Base-by-base conservation (phyloP, 2,329 filamentous ascomycete species). In the Nothophoma quercina region DNA sequence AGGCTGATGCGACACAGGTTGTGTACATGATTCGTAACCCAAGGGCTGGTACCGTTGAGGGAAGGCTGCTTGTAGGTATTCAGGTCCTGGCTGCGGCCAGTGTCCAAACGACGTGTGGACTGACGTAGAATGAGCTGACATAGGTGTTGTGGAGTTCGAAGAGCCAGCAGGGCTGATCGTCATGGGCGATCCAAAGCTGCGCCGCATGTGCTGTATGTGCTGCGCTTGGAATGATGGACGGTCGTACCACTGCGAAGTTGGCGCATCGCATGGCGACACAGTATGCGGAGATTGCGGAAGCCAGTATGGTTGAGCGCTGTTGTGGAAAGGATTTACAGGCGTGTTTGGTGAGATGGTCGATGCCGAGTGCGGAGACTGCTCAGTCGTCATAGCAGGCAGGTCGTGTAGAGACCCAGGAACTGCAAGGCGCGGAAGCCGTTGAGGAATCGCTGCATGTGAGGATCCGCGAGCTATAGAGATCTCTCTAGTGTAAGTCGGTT, bases 341-440 rank as follows among this genome's bases (percentile, higher is more conserved):
- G 51, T 54, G 2, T 28, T 32, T n/a, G 51, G 51, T 5, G 51
- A 54, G 1, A 49, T 48, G 3, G 51, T 16, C 13, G 51, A 48
- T 12, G 51, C 32, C 9, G 51, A 28, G 4, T 34, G 21, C 13
- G 51, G 30, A 18, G 15, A 48, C 7, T 23, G 32, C 25, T 49
- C 51, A 1, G 26, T 12, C 1, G 38, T 44, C 44, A 49, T 23
- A 4, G 19, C 13, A 10, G 51, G 51, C 2, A 49, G 13, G 2
- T 12, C 16, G 16, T 52, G 25, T 15, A 13, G 15, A 2, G 51
- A 39, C 21, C 15, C 23, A 2, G 44, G 44, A 4, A 54, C 51
- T 44, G 26, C 44, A 2, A 54, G 44, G 9, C 43, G 38, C 16
- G 51, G 51, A 30, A 53, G 50, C 13, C 28, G 29, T 23, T 23